These are phyloP conservation scores for Camellia sinensis DNA, from an alignment of 148 eudicot genomes.

Conservation along the genomic window DNA sequence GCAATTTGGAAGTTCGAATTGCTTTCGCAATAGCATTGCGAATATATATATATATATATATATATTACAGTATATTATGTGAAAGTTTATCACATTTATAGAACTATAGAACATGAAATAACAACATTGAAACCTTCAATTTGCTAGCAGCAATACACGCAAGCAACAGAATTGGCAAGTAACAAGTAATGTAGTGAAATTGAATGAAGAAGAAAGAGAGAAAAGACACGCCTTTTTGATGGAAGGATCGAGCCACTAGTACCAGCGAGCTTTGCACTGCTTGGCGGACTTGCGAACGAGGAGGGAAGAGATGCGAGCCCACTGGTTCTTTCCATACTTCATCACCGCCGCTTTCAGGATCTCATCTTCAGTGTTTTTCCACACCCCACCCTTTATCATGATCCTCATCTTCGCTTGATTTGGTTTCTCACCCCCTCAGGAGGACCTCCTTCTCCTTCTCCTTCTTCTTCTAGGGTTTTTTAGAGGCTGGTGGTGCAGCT, in stretches of 20 bases:
- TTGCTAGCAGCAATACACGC: background rate
- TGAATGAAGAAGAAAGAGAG: background rate
- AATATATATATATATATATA: no score
- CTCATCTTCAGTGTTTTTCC: constrained; percentile 98
- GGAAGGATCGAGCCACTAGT: constrained; percentile 96
- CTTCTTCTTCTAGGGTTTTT: background rate
- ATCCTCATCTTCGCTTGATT: constrained; percentile 72
- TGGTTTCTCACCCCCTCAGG: background rate
- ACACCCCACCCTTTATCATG: constrained; percentile 95
- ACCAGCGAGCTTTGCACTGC: constrained; percentile 97
- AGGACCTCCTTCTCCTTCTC: background rate
- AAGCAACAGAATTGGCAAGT: no score
- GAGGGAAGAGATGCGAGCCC: constrained; percentile 86
- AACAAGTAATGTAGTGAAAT: background rate
- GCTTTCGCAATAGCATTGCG: no score
- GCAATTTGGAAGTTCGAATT: no score
- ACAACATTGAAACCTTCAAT: background rate
- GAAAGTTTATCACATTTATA: no score
- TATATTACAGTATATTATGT: no score
- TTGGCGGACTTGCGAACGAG: constrained; percentile 91
- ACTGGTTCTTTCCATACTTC: constrained; percentile 94
- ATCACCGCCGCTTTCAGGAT: constrained; percentile 87
- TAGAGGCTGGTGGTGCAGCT: background rate
- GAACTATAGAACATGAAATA: no score
- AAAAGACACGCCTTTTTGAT: constrained; percentile 65